Evolutionary conservation across 768 basidiomycete species (phyloP).

Genomic region (Hericium erinaceus): DNA sequence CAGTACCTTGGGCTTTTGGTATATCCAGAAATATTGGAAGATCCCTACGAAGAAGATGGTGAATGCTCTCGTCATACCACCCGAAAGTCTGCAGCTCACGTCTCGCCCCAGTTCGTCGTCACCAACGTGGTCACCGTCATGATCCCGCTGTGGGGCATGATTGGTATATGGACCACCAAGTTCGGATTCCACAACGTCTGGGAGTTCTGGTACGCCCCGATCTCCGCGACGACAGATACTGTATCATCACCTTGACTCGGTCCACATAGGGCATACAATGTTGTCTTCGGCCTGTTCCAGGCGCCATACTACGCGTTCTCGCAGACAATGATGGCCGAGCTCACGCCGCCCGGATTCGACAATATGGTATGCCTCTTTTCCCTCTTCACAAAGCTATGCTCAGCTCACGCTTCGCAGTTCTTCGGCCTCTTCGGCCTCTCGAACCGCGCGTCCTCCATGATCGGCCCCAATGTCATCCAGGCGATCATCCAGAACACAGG

Average conservation of each 20-base stretch:
- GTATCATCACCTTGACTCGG: not conserved
- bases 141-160: constrained; percentile 81
- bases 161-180: constrained; percentile 72
- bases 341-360: constrained; percentile 81
- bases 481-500: constrained; percentile 67
- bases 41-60: constrained; percentile 79
- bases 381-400: not conserved
- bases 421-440: constrained; percentile 83
- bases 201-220: constrained; percentile 68
- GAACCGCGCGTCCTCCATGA: constrained; percentile 79
- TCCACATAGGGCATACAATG: constrained; percentile 58
- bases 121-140: constrained; percentile 70
- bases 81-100: not conserved
- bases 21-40: constrained; percentile 72
- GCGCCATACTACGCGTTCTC: constrained; percentile 84
- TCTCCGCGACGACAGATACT: constrained; percentile 7
- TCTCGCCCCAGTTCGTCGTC: constrained; percentile 46
- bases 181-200: constrained; percentile 76
- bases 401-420: constrained; percentile 36
- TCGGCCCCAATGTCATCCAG: constrained; percentile 80
- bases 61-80: not conserved
- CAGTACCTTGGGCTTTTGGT: constrained; percentile 74
- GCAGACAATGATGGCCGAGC: constrained; percentile 84
- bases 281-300: constrained; percentile 74
- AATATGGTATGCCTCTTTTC: constrained; percentile 44